Base-by-base conservation (phyloP, 202 grass and related monocot species). In the Carex arenaria region DNA sequence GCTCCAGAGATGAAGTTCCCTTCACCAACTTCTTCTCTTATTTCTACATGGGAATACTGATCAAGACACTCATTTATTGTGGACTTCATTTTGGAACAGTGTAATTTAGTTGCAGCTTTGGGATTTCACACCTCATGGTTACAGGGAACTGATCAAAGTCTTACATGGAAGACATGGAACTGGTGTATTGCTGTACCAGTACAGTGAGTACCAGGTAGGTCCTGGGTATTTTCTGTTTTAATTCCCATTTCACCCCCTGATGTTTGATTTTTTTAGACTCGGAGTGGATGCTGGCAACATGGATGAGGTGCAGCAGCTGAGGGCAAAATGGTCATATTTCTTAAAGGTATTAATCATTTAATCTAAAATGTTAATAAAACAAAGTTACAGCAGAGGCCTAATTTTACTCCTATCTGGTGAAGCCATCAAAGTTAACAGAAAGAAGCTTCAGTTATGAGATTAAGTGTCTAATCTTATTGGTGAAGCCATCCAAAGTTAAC, bases 1-100 rank as follows among this genome's bases (percentile, higher is more conserved):
- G 94, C 92, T 87, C 92, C 94, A 86, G 92, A 97, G 45, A 94
- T 86, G 85, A 97, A 97, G 64, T 97, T 97, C 47, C 92, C 90
- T 65, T 92, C 87, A 53, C 94, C 92, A 85, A 97, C 91, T 90
- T 92, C 94, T 79, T 43, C 42, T 45, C 7, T 45, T 45, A 45
- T 45, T 45, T 45, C 42, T 9, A 45, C 42, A 45, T 45, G 42
- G 11, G 45, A 10, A 47, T 47, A 47, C 45, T 47, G 45, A 86
- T 89, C 92, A 85, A 97, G 94, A 66, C 89, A 94, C 42, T 43
- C 42, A 69, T 97, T 94, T 91, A 94, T 94, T 61, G 88, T 66
- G 85, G 92, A 97, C 81, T 92, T 97, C 90, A 97, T 97, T 75
- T 97, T 97, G 45, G 45, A 47, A 47, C 45, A 47, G 45, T 47